Evolutionary conservation across 1,284 basidiomycete genomes (phyloP), one percentile per base, ranked within the genome.

Genomic region (Irpex sp.): DNA sequence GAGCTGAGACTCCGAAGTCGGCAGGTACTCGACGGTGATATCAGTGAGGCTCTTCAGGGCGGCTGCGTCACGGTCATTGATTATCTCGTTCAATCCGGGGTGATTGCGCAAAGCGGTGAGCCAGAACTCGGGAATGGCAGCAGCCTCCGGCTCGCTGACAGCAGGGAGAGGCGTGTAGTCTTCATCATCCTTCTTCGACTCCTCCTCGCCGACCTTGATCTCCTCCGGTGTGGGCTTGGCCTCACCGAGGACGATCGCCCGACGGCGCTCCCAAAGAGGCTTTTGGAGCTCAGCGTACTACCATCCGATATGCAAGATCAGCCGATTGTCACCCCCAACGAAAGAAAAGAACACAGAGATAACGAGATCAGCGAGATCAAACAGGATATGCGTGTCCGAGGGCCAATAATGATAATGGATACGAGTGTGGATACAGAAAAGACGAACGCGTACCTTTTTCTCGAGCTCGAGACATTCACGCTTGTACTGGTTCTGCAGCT

Each of bases 91-190:
- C 62, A 98, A 84, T 60, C 88, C 93, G 64, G 91, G 78, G 76
- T 98, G 94, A 79, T 97, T 98, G 72, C 93, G 89, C 67, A 98
- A 85, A 1, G 95, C 94, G 1, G 97, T 98, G 71, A 98, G 88
- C 97, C 97, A 99, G 84, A 98, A 98, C 74, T 97, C 91, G 65
- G 96, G 94, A 72, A 99, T 95, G 68, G 91, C 91, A 67, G 82
- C 78, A 3, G 79, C 68, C 73, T 70, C 73, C 74, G 52, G 62
- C 67, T 60, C 65, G 57, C 77, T 62, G 62, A 84, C 84, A 66
- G 81, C 81, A 62, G 85, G 77, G 11, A 90, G 77, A 31, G 84
- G 80, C 37, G 77, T 79, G 76, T 90, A 88, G 0, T 85, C 83
- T 5, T 86, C 83, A 68, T 91, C 84, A 60, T 91, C 88, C 71